phyloP scores from a whole-genome alignment of 208 protist genomes.

The Trypanosoma lewisi region DNA sequence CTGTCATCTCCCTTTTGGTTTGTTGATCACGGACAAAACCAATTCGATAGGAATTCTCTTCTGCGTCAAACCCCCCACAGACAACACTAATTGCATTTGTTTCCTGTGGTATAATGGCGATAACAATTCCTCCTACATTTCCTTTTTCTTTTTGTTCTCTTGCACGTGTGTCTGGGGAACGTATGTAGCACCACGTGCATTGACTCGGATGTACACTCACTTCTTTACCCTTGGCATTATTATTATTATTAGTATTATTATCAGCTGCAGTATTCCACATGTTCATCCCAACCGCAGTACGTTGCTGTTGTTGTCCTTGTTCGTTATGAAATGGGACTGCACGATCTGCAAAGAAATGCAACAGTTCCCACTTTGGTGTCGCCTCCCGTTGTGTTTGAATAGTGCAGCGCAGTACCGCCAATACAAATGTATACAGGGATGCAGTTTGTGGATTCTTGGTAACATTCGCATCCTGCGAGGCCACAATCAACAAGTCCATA shows the following conservation, averaged over 20 bases:
- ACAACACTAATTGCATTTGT: constrained; percentile 5
- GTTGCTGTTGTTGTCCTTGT: no score
- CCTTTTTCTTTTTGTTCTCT: background rate
- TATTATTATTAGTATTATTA: constrained; percentile 1
- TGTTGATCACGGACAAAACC: constrained; percentile 10
- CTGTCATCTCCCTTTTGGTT: no score
- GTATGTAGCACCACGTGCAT: constrained; percentile 24
- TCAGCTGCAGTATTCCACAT: background rate
- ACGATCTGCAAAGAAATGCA: constrained; percentile 25
- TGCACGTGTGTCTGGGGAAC: background rate
- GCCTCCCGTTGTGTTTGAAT: background rate
- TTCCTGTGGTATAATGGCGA: constrained; percentile 25
- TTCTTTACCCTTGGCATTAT: background rate
- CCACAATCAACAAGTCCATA: constrained; percentile 15
- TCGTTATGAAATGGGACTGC: constrained; percentile 23
- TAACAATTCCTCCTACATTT: constrained; percentile 7
- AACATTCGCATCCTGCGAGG: background rate
- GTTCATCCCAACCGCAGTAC: background rate
- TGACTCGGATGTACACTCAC: constrained; percentile 11
- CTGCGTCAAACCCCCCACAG: constrained; percentile 23
- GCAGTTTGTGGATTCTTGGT: background rate
- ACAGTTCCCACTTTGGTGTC: constrained; percentile 16
- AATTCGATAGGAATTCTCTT: constrained; percentile 12
- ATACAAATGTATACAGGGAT: constrained; percentile 22
- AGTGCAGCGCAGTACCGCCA: constrained; percentile 21